Evolutionary conservation across 306 rosid genomes (phyloP).

Genomic region (Rosa multiflora): DNA sequence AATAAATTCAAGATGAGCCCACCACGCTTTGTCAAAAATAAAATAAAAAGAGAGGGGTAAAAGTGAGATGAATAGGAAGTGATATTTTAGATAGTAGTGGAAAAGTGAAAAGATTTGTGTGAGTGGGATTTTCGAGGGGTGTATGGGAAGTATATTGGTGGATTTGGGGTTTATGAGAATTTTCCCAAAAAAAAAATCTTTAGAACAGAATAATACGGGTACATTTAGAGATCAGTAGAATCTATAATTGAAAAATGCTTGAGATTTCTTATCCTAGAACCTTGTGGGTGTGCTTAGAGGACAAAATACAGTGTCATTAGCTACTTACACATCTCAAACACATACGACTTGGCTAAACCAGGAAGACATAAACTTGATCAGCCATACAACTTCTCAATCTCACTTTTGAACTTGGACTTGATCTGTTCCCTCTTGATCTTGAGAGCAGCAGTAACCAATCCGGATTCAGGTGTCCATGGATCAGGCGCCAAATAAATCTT

Average conservation of each 20-base stretch:
- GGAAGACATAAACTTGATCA: constrained; percentile 29
- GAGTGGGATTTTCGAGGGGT: too few species aligned
- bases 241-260: neutral
- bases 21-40: too few species aligned
- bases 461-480: constrained; percentile 92
- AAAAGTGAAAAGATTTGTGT: too few species aligned
- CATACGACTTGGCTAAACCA: neutral
- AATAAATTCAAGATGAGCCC: too few species aligned
- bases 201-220: neutral
- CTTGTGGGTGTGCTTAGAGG: neutral
- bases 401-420: constrained; percentile 70
- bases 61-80: too few species aligned
- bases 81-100: too few species aligned
- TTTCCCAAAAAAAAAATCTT: too few species aligned
- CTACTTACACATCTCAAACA: neutral
- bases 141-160: too few species aligned
- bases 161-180: too few species aligned
- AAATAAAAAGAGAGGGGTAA: too few species aligned
- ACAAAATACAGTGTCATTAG: neutral
- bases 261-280: neutral
- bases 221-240: neutral
- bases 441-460: constrained; percentile 89
- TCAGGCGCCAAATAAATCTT: constrained; percentile 67
- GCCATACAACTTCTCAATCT: constrained; percentile 61
- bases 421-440: constrained; percentile 87